Evolutionary conservation across 78 protist species (phyloP), one percentile per base, ranked within the genome.

Genomic region (Dictyostelium purpureum): DNA sequence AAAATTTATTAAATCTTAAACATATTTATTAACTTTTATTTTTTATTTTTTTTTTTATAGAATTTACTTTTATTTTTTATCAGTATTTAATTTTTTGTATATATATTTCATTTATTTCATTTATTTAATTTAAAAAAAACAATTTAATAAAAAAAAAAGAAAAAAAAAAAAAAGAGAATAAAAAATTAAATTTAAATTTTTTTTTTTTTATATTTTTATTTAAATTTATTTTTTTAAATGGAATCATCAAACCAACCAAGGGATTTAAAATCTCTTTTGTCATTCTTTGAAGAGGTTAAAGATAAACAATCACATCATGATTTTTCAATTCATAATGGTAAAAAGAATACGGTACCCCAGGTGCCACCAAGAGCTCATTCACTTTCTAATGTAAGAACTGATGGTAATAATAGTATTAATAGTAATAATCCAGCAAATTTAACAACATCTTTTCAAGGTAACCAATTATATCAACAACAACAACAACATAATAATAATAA

Each of bases 321-420:
- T 37, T 52, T 37, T 16, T 37, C 38, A 26, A 4, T 6, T 12
- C 31, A 10, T 35, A 33, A 14, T 5, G 56, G 16, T 19, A 19
- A 35, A 70, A 52, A 52, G 28, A 76, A 18, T 5, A 12, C 26
- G 14, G 9, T 26, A 14, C 67, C 82, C 14, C 67, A 21, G 14
- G 54, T 31, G 11, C 82, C 82, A 52, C 38, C 33, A 73, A 73
- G 79, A 73, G 38, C 40, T 9, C 45, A 45, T 45, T 33, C 76
- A 10, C n/a, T 67, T 21, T 24, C 18, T n/a, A 38, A 37, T 5
- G 51, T 38, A 67, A n/a, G n/a, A n/a, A 38, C 26, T 40, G 45
- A 51, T 1, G 45, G 59, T 40, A 40, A 35, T n/a, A 45, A 24
- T 6, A 40, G 54, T 16, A 4, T 24, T 24, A 21, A 69, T 40